Base-by-base conservation (phyloP, 768 basidiomycete species). In the Clavaria fumosa region DNA sequence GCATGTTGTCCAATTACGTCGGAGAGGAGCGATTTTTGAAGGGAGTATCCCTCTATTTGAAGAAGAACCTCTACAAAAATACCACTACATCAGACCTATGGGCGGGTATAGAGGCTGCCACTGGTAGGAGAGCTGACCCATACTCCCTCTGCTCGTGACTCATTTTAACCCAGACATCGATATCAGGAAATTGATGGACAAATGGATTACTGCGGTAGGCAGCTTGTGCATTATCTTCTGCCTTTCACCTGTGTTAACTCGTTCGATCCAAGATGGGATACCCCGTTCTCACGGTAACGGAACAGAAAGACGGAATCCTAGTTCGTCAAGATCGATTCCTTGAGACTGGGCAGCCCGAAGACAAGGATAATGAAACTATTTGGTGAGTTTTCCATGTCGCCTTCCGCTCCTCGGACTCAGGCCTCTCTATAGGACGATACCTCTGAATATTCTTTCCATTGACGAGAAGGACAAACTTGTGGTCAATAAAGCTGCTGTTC, bases 311-410 rank as follows among this genome's bases (percentile, higher is more conserved):
- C 31, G 78, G 78, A 7, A 75, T 99, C 47, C 67, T 64, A 39
- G 66, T 97, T 38, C 73, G 76, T 23, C 95, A 97, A 58, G 84
- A 95, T 53, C 70, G 95, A 14, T 97, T 95, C 69, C 62, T 97
- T 33, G 80, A 85, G 51, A 82, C 78, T 0, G 91, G 89, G 0
- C 69, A 68, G 43, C 75, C 74, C 6, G 72, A 77, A 49, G 70
- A 72, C 7, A 72, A 84, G 52, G 84, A 95, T 42, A 88, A 95
- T 48, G 63, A 86, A 54, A 91, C 84, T 2, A 66, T 85, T 41
- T 96, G 91, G 91, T 80, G 44, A 12, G 53, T 14, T 12, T 1
- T 21, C 21, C n/a, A n/a, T n/a, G n/a, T 4, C 14, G 21, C 31
- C 18, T 21, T 36, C 22, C 14, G 36, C 9, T 15, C 26, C 38